Conservation (phyloP, 2,329 filamentous ascomycete species). For the Trichoderma aggressivum region DNA sequence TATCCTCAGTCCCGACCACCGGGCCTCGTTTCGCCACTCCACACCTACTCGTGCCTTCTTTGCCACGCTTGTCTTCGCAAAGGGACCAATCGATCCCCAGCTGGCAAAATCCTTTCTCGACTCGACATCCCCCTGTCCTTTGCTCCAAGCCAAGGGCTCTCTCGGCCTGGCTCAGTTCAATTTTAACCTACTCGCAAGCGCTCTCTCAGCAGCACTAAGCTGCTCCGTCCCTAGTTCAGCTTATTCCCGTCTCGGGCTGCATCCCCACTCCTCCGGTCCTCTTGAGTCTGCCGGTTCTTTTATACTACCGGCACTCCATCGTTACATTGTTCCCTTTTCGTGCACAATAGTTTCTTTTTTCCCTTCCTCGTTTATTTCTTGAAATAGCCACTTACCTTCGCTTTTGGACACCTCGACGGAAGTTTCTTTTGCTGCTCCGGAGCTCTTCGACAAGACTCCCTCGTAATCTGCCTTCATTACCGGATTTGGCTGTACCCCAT, state of each 20-base stretch:
- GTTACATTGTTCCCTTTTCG: conserved; percentile 13
- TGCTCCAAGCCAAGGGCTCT: conserved; percentile 16
- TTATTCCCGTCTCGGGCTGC: conserved; percentile 19
- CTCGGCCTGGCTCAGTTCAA: conserved; percentile 12
- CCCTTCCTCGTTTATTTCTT: not conserved
- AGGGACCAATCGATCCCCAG: conserved; percentile 15
- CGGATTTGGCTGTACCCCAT: not conserved
- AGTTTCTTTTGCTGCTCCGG: not conserved
- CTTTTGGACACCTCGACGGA: not conserved
- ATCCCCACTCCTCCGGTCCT: conserved; percentile 19
- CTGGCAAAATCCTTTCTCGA: conserved; percentile 16
- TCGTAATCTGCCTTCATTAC: not conserved
- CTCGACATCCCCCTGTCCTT: conserved; percentile 14
- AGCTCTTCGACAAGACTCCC: not conserved
- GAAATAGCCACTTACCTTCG: not conserved
- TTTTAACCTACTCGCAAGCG: conserved; percentile 9
- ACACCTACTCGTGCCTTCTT: conserved; percentile 13
- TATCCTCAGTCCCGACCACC: conserved; percentile 3
- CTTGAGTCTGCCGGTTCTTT: conserved; percentile 16
- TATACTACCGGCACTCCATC: conserved; percentile 18
- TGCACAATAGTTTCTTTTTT: conserved; percentile 10
- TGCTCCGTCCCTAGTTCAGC: conserved; percentile 21
- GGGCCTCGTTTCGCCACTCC: conserved; percentile 19
- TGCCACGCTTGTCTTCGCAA: conserved; percentile 9
- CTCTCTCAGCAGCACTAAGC: conserved; percentile 16